Conservation (phyloP, 2,329 filamentous ascomycete genomes). For the Neonectria sp. region DNA sequence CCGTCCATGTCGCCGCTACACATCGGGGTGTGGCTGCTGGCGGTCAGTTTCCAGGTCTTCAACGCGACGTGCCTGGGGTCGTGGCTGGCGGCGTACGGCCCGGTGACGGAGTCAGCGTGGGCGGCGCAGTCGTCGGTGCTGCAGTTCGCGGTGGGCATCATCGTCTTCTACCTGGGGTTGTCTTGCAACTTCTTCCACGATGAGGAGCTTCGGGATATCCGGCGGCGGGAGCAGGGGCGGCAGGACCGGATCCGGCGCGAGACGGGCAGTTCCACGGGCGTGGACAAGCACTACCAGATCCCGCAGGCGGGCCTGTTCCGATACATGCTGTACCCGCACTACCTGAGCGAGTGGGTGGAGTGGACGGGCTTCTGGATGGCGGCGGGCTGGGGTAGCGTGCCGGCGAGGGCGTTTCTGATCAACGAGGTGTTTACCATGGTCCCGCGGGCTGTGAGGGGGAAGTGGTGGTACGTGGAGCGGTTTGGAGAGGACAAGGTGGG, state of each 20-base stretch:
- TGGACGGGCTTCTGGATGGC: conserved; percentile 92
- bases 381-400: conserved; percentile 76
- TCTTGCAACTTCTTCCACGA: conserved; percentile 90
- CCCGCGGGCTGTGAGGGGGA: conserved; percentile 85
- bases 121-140: conserved; percentile 53
- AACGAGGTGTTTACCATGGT: conserved; percentile 95
- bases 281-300: conserved; percentile 87
- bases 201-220: conserved; percentile 89
- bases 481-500: conserved; percentile 90
- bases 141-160: conserved; percentile 75
- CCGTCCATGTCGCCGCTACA: conserved; percentile 96
- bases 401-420: conserved; percentile 85
- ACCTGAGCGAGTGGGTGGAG: conserved; percentile 97
- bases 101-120: conserved; percentile 71
- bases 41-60: conserved; percentile 80
- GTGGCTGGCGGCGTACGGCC: conserved; percentile 88
- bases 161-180: conserved; percentile 83
- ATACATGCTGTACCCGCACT: conserved; percentile 91
- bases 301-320: conserved; percentile 87
- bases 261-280: conserved; percentile 39
- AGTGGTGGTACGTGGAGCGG: conserved; percentile 87
- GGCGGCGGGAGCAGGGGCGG: conserved; percentile 76
- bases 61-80: conserved; percentile 85
- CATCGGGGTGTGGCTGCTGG: conserved; percentile 74
- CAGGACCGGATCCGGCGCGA: conserved; percentile 60